These are phyloP conservation scores for Fusarium sp. DNA, from an alignment of 2,329 filamentous ascomycete species.

Conservation along the genomic window DNA sequence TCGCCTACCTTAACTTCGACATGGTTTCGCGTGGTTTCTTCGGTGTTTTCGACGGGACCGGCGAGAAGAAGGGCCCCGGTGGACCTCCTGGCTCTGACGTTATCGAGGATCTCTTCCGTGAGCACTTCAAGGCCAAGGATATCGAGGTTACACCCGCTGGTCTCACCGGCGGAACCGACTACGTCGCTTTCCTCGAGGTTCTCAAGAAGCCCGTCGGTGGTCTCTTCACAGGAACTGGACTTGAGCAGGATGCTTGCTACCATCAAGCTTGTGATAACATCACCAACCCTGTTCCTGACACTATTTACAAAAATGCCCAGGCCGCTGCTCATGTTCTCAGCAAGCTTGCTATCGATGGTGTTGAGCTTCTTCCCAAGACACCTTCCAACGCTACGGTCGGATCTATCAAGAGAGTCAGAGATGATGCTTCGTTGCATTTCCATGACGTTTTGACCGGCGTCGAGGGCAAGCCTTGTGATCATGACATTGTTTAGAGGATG, in stretches of 20 bases:
- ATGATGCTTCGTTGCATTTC: constrained; percentile 36
- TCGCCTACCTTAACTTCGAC: constrained; percentile 57
- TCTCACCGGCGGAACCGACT: constrained; percentile 66
- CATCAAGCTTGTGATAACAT: constrained; percentile 55
- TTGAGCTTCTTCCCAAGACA: constrained; percentile 42
- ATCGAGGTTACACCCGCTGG: constrained; percentile 47
- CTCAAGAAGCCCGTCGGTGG: constrained; percentile 66
- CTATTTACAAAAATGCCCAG: constrained; percentile 47
- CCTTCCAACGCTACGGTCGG: constrained; percentile 34
- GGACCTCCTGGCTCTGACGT: constrained; percentile 51
- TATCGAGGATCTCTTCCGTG: constrained; percentile 51
- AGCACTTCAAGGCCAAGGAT: constrained; percentile 50
- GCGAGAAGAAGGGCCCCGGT: constrained; percentile 53
- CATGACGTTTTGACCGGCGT: constrained; percentile 24
- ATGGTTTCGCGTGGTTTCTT: constrained; percentile 54
- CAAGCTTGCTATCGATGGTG: constrained; percentile 41
- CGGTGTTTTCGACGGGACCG: constrained; percentile 53
- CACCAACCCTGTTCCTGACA: constrained; percentile 53
- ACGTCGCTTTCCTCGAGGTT: constrained; percentile 68
- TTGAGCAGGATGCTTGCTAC: constrained; percentile 47
- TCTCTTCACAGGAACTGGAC: constrained; percentile 65
- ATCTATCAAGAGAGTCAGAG: constrained; percentile 32
- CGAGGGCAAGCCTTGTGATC: constrained; percentile 41
- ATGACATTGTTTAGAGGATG: constrained; percentile 38
- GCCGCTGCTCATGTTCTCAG: constrained; percentile 62